Base-by-base conservation (phyloP, 2,329 filamentous ascomycete genomes). In the Eurotiales sp. region DNA sequence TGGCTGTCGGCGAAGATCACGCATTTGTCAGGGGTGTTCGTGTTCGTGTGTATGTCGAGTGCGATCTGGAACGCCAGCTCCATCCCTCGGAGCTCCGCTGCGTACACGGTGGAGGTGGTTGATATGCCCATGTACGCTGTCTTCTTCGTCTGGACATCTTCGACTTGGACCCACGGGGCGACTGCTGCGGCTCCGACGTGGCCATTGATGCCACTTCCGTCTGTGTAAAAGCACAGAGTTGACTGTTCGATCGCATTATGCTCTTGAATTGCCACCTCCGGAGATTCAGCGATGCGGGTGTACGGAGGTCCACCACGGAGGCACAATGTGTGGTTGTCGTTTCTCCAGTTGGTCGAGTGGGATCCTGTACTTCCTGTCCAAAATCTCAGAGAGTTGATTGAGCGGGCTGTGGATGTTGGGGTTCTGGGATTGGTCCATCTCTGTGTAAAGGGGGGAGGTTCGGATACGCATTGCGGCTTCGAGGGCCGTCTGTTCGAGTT, bases 1-100 rank as follows among this genome's bases (percentile, higher is more conserved):
- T 69, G 57, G 50, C 65, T 69, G 52, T 65, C 60, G 29, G 64
- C 64, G 46, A 66, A 66, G 50, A 64, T 58, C 3, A 12, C 36
- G 14, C 37, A 21, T n/a, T 41, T 22, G 37, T n/a, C 12, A 19
- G 37, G 37, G 22, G 17, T 22, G 37, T 14, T 21, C 37, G 15
- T 25, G 2, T 21, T 22, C 8, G 37, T n/a, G 37, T 37, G 37
- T 41, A 25, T 41, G 37, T 41, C 37, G 37, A 41, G 37, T 41
- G 15, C 15, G 11, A 41, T 41, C 15, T 41, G 37, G 3, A 66
- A 40, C 21, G 58, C 60, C 17, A 65, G 55, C n/a, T 54, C 55
- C 1, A 68, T 51, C 15, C 60, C 63, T 50, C 44, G 53, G 12
- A 64, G 59, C 44, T 66, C 62, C 32, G 59, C 62, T 53, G 60